Evolutionary conservation across 2,329 filamentous ascomycete genomes (phyloP), one percentile per base, ranked within the genome.

Genomic region (Trichophyton equinum): DNA sequence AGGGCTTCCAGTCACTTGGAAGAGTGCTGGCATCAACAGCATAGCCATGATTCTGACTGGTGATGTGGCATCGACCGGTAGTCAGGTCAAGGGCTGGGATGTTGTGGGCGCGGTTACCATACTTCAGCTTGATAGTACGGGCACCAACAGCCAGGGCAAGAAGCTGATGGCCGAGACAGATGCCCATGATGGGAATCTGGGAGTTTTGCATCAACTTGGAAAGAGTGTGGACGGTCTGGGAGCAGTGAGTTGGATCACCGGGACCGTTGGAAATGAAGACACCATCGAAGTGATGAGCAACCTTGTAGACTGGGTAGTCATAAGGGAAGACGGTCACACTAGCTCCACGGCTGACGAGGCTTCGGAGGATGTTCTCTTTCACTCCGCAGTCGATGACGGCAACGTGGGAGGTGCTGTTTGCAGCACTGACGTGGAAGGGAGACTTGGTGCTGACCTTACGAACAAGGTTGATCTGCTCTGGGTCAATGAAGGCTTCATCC

Each of bases 231-330:
- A 95, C 90, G 46, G 94, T 96, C 70, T 90, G 85, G 72, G 91
- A 88, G 80, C 91, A 96, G 78, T 99, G 94, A 47, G 91, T 97
- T 68, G 94, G 94, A 78, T 99, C 94, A 78, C 94, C 94, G 30
- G 94, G 94, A 63, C 94, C 94, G 78, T 99, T 99, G 77, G 91
- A 96, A 79, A 97, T 96, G 82, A 99, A 99, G 71, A 99, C 86
- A 71, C 94, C 94, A 69, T 99, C 94, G 69, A 96, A 97, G 82
- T 97, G 91, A 76, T 95, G 88, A 61, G 94, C 89, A 42, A 96
- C 89, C 82, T 97, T 96, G 83, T 97, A 91, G 74, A 99, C 94
- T 59, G 91, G 92, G 79, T 94, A 97, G 79, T 97, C 86, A 77
- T 88, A 96, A 62, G 94, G 94, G 81, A 99, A 95, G 69, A 90